Base-by-base conservation (phyloP, 306 rosid genomes). In the Cucumis melo region DNA sequence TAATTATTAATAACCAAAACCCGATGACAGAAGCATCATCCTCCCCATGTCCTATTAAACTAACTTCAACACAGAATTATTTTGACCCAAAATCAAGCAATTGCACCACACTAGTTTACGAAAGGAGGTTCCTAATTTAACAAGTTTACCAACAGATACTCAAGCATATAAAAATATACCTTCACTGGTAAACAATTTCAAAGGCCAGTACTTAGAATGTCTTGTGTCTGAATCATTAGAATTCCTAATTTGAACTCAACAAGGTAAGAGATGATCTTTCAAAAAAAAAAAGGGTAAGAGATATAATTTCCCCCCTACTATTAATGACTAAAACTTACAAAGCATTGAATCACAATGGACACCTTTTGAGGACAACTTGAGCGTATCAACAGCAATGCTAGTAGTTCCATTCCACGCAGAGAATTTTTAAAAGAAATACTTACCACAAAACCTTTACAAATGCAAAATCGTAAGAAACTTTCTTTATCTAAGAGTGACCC, bases 401-500 rank as follows among this genome's bases (percentile, higher is more conserved):
- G 76, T 48, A 48, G 24, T 15, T 72, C 60, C 58, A 50, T 15
- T 72, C 76, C 58, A 50, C 36, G 20, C 14, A 24, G 77, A 73
- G 19, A 53, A 73, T 32, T 51, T 51, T 51, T 24, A 24, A 73
- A 29, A 73, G 12, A 73, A 72, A 53, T 51, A 48, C 77, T 73
- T 50, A 32, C 20, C 61, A 29, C 61, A 53, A 73, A 53, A 53
- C 62, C 24, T 73, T 73, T 73, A 73, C 77, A 73, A 53, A 73
- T 53, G 61, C 62, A 73, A 29, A 53, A 73, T 73, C 77, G 46
- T 19, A 53, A 27, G 13, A 24, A 32, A 50, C 74, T 48, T 38
- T 62, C 48, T 62, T 79, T 68, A 84, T 67, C 80, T 75, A 75
- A 83, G 78, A 63, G 81, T 73, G 77, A 84, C 53, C 60, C 76